Evolutionary conservation across 1,284 basidiomycete species (phyloP).

Genomic region (Ustilago tritici): DNA sequence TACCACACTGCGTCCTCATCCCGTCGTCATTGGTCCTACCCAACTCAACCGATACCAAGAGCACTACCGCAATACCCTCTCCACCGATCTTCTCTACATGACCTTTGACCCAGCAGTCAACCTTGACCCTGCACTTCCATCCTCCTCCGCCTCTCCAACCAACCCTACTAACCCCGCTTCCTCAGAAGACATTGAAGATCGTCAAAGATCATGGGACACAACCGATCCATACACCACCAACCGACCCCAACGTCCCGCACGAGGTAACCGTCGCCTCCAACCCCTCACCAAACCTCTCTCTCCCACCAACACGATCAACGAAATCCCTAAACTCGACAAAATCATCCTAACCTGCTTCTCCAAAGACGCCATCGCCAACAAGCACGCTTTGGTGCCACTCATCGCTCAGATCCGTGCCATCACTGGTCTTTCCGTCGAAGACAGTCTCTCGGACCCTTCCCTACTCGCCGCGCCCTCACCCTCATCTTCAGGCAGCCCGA

Average conservation of each 20-base stretch:
- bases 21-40: conserved; percentile 72
- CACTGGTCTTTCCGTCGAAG: conserved; percentile 79
- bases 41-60: conserved; percentile 82
- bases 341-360: conserved; percentile 74
- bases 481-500: neutral
- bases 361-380: conserved; percentile 76
- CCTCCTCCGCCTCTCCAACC: conserved; percentile 21
- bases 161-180: conserved; percentile 13
- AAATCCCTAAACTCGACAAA: conserved; percentile 79
- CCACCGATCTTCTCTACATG: conserved; percentile 93
- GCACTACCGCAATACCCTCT: conserved; percentile 86
- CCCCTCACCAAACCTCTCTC: conserved; percentile 55
- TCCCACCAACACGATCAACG: conserved; percentile 37
- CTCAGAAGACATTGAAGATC: conserved; percentile 23
- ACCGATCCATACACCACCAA: conserved; percentile 82
- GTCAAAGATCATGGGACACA: conserved; percentile 79
- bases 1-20: conserved; percentile 49
- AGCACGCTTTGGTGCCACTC: conserved; percentile 82
- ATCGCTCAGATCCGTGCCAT: conserved; percentile 89
- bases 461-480: conserved; percentile 9
- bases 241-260: conserved; percentile 77
- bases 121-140: conserved; percentile 18
- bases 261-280: conserved; percentile 74
- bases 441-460: conserved; percentile 53
- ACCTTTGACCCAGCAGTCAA: conserved; percentile 76